Evolutionary conservation across 2,329 filamentous ascomycete species (phyloP), one percentile per base, ranked within the genome.

Genomic region (Talaromyces rugulosus): DNA sequence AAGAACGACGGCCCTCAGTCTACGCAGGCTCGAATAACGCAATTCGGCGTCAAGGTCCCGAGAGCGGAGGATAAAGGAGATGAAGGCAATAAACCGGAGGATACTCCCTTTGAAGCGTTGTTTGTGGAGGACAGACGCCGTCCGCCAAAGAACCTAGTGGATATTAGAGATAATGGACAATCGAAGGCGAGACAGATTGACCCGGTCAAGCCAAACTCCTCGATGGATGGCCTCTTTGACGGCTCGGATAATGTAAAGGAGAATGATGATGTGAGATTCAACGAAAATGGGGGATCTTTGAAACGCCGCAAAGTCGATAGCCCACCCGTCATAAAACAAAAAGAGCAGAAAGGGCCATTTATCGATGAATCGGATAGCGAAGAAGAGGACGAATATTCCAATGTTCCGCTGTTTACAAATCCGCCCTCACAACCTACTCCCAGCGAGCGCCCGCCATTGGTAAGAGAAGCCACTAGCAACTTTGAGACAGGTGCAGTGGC

Each of bases 1-100:
- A 92, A 91, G 70, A 81, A 85, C 0, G 83, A 85, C 44, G 83
- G 84, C 12, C 75, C 76, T 0, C 75, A 61, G 82, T 72, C 70
- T 31, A 72, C 67, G 28, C 76, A 87, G 61, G 79, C 81, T 23
- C 81, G 89, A 9, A 89, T 90, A 61, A 74, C 80, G 3, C 75
- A 79, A 28, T 77, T 74, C 63, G 66, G 74, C 28, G 62, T 70
- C 51, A 64, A 71, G 68, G 62, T 71, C 64, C 63, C 66, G 66
- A 58, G 63, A 61, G 66, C 73, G 81, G 31, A 58, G 11, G 61
- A 59, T n/a, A 56, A 51, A 9, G 40, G 14, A 56, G 18, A 56
- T 47, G 44, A 9, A 30, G 12, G 7, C 5, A 31, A 56, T 56
- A 16, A 16, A 56, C 6, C 27, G 12, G 62, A 59, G 4, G 60